Conservation (phyloP, 495 filamentous ascomycete species). For the Tricharina praecox region DNA sequence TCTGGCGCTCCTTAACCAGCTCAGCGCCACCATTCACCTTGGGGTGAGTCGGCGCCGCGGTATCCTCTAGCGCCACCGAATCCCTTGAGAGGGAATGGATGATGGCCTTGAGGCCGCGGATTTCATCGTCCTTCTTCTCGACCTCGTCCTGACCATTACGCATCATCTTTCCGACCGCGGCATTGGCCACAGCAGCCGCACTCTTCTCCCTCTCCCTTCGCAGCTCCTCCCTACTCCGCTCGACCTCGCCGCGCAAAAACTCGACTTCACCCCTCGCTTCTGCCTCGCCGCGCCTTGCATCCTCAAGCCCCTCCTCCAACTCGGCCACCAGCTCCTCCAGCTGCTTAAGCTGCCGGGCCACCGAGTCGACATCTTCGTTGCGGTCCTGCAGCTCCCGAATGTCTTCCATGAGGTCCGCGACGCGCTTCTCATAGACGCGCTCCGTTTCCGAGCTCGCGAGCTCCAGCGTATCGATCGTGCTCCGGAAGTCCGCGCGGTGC, state of each 20-base stretch:
- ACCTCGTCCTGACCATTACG: conserved; percentile 50
- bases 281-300: conserved; percentile 88
- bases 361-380: conserved; percentile 74
- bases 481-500: conserved; percentile 88
- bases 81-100: conserved; percentile 83
- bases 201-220: conserved; percentile 80
- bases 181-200: conserved; percentile 41
- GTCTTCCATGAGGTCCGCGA: conserved; percentile 77
- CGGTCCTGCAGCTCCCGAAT: conserved; percentile 64
- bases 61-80: conserved; percentile 35
- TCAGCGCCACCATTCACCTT: conserved; percentile 31
- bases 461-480: conserved; percentile 90
- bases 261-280: conserved; percentile 94
- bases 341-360: conserved; percentile 80
- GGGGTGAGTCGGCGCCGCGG: background rate
- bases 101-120: conserved; percentile 88
- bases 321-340: conserved; percentile 92
- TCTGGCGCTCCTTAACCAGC: conserved; percentile 39
- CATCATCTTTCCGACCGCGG: conserved; percentile 35
- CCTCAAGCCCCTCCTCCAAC: conserved; percentile 89
- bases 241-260: conserved; percentile 88
- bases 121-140: conserved; percentile 92
- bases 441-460: conserved; percentile 93
- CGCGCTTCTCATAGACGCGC: conserved; percentile 84
- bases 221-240: conserved; percentile 78